Base-by-base conservation (phyloP, 768 basidiomycete species). In the Hericium erinaceus region DNA sequence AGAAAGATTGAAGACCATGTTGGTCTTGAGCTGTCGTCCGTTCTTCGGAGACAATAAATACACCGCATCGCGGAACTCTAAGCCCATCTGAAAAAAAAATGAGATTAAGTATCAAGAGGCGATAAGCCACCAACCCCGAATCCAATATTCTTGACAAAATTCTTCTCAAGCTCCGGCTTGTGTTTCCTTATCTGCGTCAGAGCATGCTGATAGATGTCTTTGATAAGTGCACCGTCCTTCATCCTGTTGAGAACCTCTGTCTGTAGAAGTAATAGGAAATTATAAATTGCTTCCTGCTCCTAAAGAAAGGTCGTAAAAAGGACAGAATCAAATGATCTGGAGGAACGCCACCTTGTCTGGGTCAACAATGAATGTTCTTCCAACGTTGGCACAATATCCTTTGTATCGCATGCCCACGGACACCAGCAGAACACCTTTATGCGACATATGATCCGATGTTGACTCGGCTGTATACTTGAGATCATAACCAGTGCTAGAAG, bases 341-440 rank as follows among this genome's bases (percentile, higher is more conserved):
- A 22, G 22, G 13, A 4, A 49, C 66, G 71, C 58, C 60, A 94
- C 93, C 65, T 88, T 85, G 61, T 85, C 85, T 2, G 95, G 95
- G 67, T 95, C 93, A 40, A 98, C 94, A 64, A 98, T 90, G 72
- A 97, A 95, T 2, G 91, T 98, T 48, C 95, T 80, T 4, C 91
- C 94, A 62, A 98, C 81, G 68, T 93, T 95, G 28, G 89, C 84
- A 67, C 92, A 93, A 64, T 99, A 98, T 0, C 85, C 87, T 66
- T 87, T 95, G 73, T 95, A 98, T 26, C 92, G 82, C 69, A 98
- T 77, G 26, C 95, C 95, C 61, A 97, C 80, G 4, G 88, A 82
- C 10, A 91, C 84, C 6, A 98, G 74, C 57, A 98, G 82, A 41
- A 98, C 91, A 18, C 95, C 95, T 65, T 89, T 85, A 72, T 89